Percentiles rank a stretch among this genome's conserved stretches.
Evolutionary conservation across 805 yeast species (phyloP).

Genomic region (Ogataea siamensis): DNA sequence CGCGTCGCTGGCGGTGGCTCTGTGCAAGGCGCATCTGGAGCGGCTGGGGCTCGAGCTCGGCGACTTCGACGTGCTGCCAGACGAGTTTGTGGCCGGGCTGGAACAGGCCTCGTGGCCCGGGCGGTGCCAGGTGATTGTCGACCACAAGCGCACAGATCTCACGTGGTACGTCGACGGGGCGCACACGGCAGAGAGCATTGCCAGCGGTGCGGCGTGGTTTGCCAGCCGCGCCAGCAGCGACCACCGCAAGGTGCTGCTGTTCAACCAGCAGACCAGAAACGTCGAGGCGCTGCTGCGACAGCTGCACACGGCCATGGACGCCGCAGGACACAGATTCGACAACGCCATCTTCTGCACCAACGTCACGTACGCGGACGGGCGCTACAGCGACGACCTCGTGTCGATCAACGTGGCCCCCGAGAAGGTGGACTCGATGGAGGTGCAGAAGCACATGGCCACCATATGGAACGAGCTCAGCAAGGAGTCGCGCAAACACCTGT

Average conservation of each 20-base stretch:
- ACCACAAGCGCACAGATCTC: conserved; percentile 39
- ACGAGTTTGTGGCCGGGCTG: conserved; percentile 56
- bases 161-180: conserved; percentile 96
- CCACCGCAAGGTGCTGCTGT: conserved; percentile 53
- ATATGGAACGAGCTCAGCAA: conserved; percentile 62
- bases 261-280: conserved; percentile 94
- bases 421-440: conserved; percentile 72
- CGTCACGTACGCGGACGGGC: conserved; percentile 84
- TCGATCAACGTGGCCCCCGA: conserved; percentile 82
- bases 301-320: conserved; percentile 44
- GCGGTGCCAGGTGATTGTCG: conserved; percentile 72
- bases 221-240: conserved; percentile 32
- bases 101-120: conserved; percentile 87
- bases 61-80: conserved; percentile 40
- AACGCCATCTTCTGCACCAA: conserved; percentile 86
- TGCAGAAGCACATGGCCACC: conserved; percentile 72
- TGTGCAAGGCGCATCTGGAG: conserved; percentile 60
- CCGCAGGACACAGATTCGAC: conserved; percentile 52
- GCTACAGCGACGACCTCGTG: conserved; percentile 75
- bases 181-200: conserved; percentile 85
- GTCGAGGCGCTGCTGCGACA: conserved; percentile 60
- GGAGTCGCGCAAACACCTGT: conserved; percentile 44
- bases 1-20: conserved; percentile 81
- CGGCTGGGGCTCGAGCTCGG: conserved; percentile 43
- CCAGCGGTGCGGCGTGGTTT: conserved; percentile 84